Conservation (phyloP, 345 rosid genomes). For the Murraya koenigii region DNA sequence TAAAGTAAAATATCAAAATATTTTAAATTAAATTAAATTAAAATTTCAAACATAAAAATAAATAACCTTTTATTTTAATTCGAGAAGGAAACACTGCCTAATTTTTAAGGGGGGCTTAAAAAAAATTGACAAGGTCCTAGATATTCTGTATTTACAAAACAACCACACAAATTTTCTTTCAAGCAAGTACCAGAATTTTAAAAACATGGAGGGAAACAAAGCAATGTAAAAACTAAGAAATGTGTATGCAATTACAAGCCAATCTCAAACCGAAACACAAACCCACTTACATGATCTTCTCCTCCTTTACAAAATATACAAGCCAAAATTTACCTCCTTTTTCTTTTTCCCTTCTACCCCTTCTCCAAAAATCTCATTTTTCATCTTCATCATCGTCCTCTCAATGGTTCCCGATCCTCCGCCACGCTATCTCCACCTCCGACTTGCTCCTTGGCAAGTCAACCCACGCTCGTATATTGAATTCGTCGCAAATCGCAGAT, state of each 20-base stretch:
- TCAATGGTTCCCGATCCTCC: conserved; percentile 53
- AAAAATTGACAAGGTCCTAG: too few species aligned
- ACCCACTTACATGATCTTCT: not conserved
- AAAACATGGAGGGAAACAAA: conserved; percentile 14
- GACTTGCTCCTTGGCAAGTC: conserved; percentile 45
- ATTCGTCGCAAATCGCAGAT: conserved; percentile 33
- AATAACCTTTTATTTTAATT: too few species aligned
- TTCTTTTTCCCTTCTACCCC: not conserved
- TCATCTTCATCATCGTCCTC: conserved; percentile 34
- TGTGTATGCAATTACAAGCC: not conserved
- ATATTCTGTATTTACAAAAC: not conserved
- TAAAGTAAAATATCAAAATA: too few species aligned
- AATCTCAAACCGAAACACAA: not conserved
- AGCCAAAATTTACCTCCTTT: not conserved
- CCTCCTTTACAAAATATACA: not conserved
- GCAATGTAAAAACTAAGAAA: not conserved
- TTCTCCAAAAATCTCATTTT: conserved; percentile 9
- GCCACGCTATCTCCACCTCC: conserved; percentile 47
- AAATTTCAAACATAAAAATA: too few species aligned
- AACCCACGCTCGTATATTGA: conserved; percentile 42
- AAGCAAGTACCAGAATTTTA: not conserved
- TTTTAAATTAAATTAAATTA: too few species aligned
- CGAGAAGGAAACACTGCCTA: too few species aligned
- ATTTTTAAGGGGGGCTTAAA: too few species aligned
- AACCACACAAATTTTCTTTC: not conserved